Base-by-base conservation (phyloP, 2,329 filamentous ascomycete species). In the Aureobasidium sp. region DNA sequence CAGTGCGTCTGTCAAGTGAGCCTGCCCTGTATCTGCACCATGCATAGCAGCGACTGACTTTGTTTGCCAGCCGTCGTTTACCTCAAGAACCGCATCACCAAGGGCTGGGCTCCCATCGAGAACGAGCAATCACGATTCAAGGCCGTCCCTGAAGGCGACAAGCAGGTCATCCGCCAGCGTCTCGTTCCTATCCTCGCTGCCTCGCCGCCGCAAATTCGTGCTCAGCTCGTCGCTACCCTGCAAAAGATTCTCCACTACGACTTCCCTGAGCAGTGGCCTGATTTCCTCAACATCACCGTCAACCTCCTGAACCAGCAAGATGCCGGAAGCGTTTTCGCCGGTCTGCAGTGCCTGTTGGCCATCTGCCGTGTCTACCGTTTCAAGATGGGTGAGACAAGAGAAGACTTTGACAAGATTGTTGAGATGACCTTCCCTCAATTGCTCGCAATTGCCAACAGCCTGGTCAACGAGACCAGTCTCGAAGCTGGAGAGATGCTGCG, bases 401-500 rank as follows among this genome's bases (percentile, higher is more conserved):
- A 83, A 55, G 91, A 97, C 72, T 95, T 99, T 71, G 92, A 97
- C 75, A 91, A 90, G 76, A 96, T 99, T 69, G 89, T 97, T 65
- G 89, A 91, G 74, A 85, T 87, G 64, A 91, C 90, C 63, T 99
- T 99, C 77, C 91, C 94, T 23, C 87, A 91, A 66, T 80, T 97
- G 66, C 80, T 97, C 68, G 82, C 83, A 65, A 94, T 99, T 71
- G 95, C 92, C 69, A 91, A 90, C 72, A 88, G 90, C 74, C 79
- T 97, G 69, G 88, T 96, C 50, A 88, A 90, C 68, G 92, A 97
- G 78, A 90, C 90, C 72, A 96, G 90, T 73, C 81, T 95, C 68
- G 94, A 99, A 77, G 94, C 93, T 20, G 93, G 90, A 64, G 94
- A 97, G 79, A 97, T 99, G 89, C 81, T 99, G 68, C 89, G 95